Evolutionary conservation across 192 early-diverging fungal species (phyloP), one percentile per base, ranked within the genome.

Genomic region (Diversispora eburnea): DNA sequence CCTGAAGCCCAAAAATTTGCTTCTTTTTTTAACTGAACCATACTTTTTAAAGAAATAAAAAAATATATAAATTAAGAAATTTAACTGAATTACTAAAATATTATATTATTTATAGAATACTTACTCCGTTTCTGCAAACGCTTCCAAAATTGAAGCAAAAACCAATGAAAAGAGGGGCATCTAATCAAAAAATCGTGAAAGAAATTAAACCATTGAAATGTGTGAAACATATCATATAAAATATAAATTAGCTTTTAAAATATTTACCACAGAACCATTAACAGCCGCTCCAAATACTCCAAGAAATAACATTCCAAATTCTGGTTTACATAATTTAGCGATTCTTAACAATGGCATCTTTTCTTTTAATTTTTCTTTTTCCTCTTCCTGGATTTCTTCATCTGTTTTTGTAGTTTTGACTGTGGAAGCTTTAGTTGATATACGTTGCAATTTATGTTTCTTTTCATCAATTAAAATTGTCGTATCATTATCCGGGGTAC

Each of bases 181-280:
- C 12, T 17, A 10, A 54, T 54, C n/a, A 0, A 54, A 17, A 54
- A 54, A 13, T 17, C 4, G n/a, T 17, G 0, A 17, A 54, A 17
- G n/a, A 17, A 54, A 13, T 54, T 54, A 17, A 54, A 12, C 12
- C 12, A 17, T 54, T 10, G 13, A 54, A 17, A 54, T 49, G 51
- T 54, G 51, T 13, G n/a, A 54, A 17, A 54, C 0, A 13, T 10
- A 10, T 54, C 12, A 54, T 54, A 54, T 12, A 49, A 9, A 49
- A 49, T 1, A 2, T 8, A 12, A 51, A 51, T 51, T 51, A 13
- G 13, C 13, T 12, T 51, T 12, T 51, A 12, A 8, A 51, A 51
- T 12, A 12, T 12, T 42, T 75, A 93, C 87, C 10, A 92, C 80
- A 9, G 84, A 85, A 57, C 93, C 95, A 76, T 87, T 88, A 65